Conservation (phyloP, 1,139 yeast genomes). For the Hemisphaericaspora xylofermentans region DNA sequence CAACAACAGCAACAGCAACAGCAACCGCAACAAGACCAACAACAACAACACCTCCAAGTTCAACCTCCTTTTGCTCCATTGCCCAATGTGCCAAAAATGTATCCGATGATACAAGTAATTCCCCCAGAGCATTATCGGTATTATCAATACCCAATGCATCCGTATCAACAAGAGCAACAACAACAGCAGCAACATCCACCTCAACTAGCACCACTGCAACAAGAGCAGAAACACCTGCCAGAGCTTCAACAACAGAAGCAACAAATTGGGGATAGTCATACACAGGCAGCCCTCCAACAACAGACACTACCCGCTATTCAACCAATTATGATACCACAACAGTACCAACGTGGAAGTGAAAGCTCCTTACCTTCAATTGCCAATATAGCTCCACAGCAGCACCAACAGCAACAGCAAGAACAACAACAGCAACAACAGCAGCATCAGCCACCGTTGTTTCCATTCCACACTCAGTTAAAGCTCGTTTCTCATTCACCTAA, state of each 20-base stretch:
- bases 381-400: conserved; percentile 7
- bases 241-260: background rate
- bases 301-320: conserved; percentile 1
- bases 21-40: background rate
- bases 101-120: conserved; percentile 3
- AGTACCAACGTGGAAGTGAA: background rate
- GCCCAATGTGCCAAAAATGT: background rate
- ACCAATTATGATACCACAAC: conserved; percentile 1
- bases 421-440: conserved; percentile 7
- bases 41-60: background rate
- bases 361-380: conserved; percentile 6
- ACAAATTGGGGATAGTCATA: background rate
- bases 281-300: background rate
- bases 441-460: conserved; percentile 6
- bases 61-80: conserved; percentile 1
- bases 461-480: conserved; percentile 5
- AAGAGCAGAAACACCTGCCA: conserved; percentile 1
- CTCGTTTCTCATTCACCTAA: conserved; percentile 4
- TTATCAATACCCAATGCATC: conserved; percentile 4
- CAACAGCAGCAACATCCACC: conserved; percentile 1
- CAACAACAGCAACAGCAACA: background rate
- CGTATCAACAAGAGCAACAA: conserved; percentile 1
- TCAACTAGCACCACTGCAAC: background rate
- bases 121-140: conserved; percentile 4
- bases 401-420: conserved; percentile 9